Conservation (phyloP, 768 basidiomycete genomes). For the Suillus placidus region DNA sequence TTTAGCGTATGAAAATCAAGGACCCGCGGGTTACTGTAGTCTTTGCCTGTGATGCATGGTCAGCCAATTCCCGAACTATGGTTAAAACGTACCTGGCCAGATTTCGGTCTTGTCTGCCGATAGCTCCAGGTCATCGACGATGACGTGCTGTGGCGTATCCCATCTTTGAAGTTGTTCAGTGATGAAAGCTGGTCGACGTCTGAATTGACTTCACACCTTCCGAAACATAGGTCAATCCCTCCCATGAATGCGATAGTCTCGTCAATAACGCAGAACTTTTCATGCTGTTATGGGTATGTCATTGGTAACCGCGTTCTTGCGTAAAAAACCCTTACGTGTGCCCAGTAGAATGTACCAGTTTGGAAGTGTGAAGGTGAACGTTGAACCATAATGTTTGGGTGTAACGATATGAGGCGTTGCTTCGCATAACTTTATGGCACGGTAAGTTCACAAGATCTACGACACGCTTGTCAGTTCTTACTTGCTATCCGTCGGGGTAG, state of each 20-base stretch:
- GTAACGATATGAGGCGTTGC: constrained; percentile 72
- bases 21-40: constrained; percentile 90
- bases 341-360: constrained; percentile 98
- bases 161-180: constrained; percentile 52
- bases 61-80: background rate
- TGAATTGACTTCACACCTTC: constrained; percentile 49
- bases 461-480: constrained; percentile 37
- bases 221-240: constrained; percentile 92
- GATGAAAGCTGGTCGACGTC: background rate
- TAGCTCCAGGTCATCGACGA: constrained; percentile 80
- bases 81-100: constrained; percentile 73
- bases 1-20: constrained; percentile 82
- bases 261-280: constrained; percentile 97
- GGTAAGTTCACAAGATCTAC: background rate
- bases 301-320: constrained; percentile 2
- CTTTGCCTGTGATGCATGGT: constrained; percentile 65
- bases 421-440: constrained; percentile 73
- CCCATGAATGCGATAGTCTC: constrained; percentile 98
- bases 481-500: constrained; percentile 94
- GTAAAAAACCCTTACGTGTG: constrained; percentile 66
- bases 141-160: constrained; percentile 94
- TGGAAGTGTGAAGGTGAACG: constrained; percentile 97
- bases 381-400: constrained; percentile 94
- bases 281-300: constrained; percentile 60
- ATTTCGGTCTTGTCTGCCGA: constrained; percentile 65